Conservation (phyloP, 805 yeast species). For the Nakazawaea wyomingensis region DNA sequence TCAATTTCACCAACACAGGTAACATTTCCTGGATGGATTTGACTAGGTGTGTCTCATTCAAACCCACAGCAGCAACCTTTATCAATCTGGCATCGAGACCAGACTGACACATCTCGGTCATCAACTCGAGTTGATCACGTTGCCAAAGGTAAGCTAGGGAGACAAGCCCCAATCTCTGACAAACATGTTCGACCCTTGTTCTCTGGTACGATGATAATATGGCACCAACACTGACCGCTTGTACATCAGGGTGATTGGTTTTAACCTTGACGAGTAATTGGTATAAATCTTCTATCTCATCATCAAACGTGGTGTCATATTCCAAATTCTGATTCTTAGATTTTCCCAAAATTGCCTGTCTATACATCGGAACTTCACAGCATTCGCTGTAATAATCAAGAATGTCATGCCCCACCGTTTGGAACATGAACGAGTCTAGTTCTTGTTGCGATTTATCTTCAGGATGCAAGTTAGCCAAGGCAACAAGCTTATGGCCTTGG, state of each 20-base stretch:
- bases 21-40: conserved; percentile 56
- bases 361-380: conserved; percentile 72
- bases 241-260: conserved; percentile 57
- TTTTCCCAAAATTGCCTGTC: conserved; percentile 57
- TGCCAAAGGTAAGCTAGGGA: conserved; percentile 87
- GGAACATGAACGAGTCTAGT: conserved; percentile 94
- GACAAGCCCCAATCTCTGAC: conserved; percentile 63
- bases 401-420: conserved; percentile 90
- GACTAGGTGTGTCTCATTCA: conserved; percentile 63
- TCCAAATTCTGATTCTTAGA: conserved; percentile 65
- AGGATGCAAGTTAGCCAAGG: conserved; percentile 82
- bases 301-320: conserved; percentile 60
- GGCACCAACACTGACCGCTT: conserved; percentile 94
- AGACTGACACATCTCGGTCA: conserved; percentile 74
- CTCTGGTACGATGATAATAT: conserved; percentile 93
- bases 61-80: conserved; percentile 92
- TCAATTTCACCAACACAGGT: conserved; percentile 53
- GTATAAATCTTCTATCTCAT: conserved; percentile 85
- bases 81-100: conserved; percentile 74
- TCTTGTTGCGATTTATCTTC: conserved; percentile 45
- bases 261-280: conserved; percentile 45
- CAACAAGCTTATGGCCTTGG: conserved; percentile 80
- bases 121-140: conserved; percentile 69
- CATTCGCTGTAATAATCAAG: conserved; percentile 62
- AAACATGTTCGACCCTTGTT: conserved; percentile 88